These are phyloP conservation scores for Xylariaceae sp. DNA, from an alignment of 2,329 filamentous ascomycete genomes.

Conservation along the genomic window DNA sequence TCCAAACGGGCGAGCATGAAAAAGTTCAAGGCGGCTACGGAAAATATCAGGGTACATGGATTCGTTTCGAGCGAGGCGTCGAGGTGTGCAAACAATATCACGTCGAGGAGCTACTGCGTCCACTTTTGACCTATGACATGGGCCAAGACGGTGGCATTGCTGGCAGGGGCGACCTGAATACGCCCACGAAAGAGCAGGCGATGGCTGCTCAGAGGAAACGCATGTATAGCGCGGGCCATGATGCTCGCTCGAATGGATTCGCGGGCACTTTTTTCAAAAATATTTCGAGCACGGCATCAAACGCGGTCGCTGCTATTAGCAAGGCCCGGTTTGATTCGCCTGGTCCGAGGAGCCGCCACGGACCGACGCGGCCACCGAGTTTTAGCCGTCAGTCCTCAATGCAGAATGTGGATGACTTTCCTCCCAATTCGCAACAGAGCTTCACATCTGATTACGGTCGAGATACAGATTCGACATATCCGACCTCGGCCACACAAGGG, in stretches of 20 bases:
- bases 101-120: constrained; percentile 70
- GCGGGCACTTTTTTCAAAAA: constrained; percentile 95
- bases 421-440: constrained; percentile 78
- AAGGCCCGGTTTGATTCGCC: constrained; percentile 93
- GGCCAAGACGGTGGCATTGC: constrained; percentile 66
- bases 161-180: constrained; percentile 74
- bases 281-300: constrained; percentile 87
- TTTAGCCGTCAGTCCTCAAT: constrained; percentile 67
- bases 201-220: constrained; percentile 94
- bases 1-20: constrained; percentile 91
- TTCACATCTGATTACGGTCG: constrained; percentile 71
- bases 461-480: constrained; percentile 64
- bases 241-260: constrained; percentile 59
- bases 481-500: constrained; percentile 48
- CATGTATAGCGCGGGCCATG: constrained; percentile 72
- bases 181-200: constrained; percentile 95
- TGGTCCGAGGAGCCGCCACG: constrained; percentile 59
- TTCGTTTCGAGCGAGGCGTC: constrained; percentile 84
- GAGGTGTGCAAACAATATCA: constrained; percentile 81
- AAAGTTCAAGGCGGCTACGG: constrained; percentile 98
- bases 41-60: constrained; percentile 99
- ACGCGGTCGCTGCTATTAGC: constrained; percentile 91
- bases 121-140: constrained; percentile 75
- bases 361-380: constrained; percentile 60
- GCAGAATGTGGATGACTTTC: constrained; percentile 63